phyloP scores from a whole-genome alignment of 306 rosid species.

The Cajanus cajan region DNA sequence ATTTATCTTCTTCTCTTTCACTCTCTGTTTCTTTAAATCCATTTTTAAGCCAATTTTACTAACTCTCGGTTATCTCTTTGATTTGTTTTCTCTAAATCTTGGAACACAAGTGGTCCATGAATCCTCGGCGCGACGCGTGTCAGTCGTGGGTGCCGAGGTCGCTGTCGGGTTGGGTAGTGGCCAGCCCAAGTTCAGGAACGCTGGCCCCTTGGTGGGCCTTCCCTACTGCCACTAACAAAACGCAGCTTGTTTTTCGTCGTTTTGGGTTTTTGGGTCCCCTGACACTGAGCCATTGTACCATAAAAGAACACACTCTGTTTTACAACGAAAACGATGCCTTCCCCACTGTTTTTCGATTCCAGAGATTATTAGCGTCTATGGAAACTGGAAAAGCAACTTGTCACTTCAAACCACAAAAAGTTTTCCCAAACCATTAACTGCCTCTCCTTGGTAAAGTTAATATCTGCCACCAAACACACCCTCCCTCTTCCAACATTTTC shows the following conservation, averaged over 20 bases:
- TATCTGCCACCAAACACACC: neutral
- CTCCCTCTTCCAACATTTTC: too few relatives aligned
- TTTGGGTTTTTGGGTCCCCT: slow-evolving; percentile 17
- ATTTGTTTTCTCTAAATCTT: too few relatives aligned
- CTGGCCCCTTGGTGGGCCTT: slow-evolving; percentile 25
- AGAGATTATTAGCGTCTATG: neutral
- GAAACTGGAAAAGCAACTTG: slow-evolving; percentile 18
- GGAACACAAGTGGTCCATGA: slow-evolving; percentile 44
- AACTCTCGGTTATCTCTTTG: too few relatives aligned
- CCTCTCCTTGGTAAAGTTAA: neutral
- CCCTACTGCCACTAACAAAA: neutral
- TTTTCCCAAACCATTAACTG: neutral
- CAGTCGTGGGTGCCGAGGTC: slow-evolving; percentile 33
- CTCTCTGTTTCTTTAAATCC: too few relatives aligned
- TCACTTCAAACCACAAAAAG: slow-evolving; percentile 21
- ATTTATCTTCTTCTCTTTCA: too few relatives aligned
- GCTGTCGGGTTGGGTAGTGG: slow-evolving; percentile 38
- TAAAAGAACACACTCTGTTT: neutral
- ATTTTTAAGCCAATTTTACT: too few relatives aligned
- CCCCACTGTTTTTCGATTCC: slow-evolving; percentile 6
- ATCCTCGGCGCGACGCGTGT: slow-evolving; percentile 32
- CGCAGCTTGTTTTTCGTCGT: neutral
- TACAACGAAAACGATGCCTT: neutral
- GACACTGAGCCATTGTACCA: neutral
- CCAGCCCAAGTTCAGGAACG: slow-evolving; percentile 29